Evolutionary conservation across 257 asterid genomes (phyloP), one percentile per base, ranked within the genome.

Genomic region (Salvia splendens): DNA sequence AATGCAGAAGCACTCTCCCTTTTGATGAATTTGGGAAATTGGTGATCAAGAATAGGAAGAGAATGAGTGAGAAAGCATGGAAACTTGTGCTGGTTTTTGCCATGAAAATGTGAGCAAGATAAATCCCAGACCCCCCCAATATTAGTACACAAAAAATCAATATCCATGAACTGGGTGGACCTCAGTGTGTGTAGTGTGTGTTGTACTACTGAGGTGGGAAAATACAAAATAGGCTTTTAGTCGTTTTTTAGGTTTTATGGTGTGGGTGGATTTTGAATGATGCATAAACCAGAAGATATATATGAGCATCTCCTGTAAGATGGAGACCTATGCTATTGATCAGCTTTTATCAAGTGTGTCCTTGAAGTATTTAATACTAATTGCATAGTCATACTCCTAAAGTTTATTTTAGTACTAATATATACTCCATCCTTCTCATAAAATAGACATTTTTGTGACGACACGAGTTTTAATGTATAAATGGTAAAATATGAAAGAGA

Each of bases 161-260:
- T 79, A 89, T 87, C 96, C 96, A 89, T 89, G 83, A 85, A 89
- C 96, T 86, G 71, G 75, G 53, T 80, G 82, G 69, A 77, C 71
- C 84, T 15, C 71, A 61, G 33, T 66, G 36, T 43, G 51, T 52
- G 7, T 16, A 12, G 55, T 60, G 40, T 59, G 58, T 30, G 14
- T 10, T 24, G 30, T 24, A 24, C 30, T 24, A 61, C 15, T 28
- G 65, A 68, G 72, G 61, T 35, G 8, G 33, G 46, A 35, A 43
- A 61, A 67, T 59, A 51, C 33, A 53, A 55, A 63, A 45, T 45
- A 12, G 14, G 9, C 42, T 57, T 50, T 70, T 53, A 42, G 20
- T 42, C 20, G 53, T 24, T 40, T 9, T 69, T 69, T 55, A 5
- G 65, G 64, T 45, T 28, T 60, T 58, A 77, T 80, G 65, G 66